These are phyloP conservation scores for Saksenaea oblongispora DNA, from an alignment of 371 early-diverging fungal genomes.

Conservation along the genomic window DNA sequence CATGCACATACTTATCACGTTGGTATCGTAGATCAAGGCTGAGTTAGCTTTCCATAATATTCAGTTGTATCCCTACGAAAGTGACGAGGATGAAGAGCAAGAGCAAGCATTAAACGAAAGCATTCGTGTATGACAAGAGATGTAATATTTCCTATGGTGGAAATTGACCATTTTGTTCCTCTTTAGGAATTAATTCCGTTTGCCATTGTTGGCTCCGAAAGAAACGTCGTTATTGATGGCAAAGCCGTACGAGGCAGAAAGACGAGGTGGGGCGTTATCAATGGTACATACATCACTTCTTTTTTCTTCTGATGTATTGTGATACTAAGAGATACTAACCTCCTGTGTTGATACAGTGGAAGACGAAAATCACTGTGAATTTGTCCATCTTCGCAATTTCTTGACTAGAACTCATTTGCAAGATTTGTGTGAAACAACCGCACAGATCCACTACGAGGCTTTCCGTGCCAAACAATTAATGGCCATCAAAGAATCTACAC, in stretches of 20 bases:
- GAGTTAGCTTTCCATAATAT: conserved; percentile 90
- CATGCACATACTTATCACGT: background rate
- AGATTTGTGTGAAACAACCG: conserved; percentile 78
- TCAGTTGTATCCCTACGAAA: conserved; percentile 76
- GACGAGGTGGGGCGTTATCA: conserved; percentile 64
- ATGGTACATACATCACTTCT: conserved; percentile 36
- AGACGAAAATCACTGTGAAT: conserved; percentile 67
- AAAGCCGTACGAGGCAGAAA: conserved; percentile 64
- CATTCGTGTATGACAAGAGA: conserved; percentile 45
- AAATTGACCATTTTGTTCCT: background rate
- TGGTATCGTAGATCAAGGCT: conserved; percentile 60
- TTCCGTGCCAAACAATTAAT: conserved; percentile 82
- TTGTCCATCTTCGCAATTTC: conserved; percentile 77
- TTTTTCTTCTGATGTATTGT: background rate
- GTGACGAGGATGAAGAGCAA: conserved; percentile 76
- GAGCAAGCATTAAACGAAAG: conserved; percentile 68
- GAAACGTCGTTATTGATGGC: conserved; percentile 77
- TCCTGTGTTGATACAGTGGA: conserved; percentile 37
- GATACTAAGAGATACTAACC: background rate
- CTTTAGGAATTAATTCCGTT: conserved; percentile 73
- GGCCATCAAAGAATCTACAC: conserved; percentile 68
- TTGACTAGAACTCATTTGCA: conserved; percentile 76
- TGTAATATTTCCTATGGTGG: background rate
- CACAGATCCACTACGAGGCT: conserved; percentile 77
- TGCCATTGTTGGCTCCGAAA: conserved; percentile 81